Evolutionary conservation across 192 early-diverging fungal species (phyloP).

Genomic region (Backusella circina): DNA sequence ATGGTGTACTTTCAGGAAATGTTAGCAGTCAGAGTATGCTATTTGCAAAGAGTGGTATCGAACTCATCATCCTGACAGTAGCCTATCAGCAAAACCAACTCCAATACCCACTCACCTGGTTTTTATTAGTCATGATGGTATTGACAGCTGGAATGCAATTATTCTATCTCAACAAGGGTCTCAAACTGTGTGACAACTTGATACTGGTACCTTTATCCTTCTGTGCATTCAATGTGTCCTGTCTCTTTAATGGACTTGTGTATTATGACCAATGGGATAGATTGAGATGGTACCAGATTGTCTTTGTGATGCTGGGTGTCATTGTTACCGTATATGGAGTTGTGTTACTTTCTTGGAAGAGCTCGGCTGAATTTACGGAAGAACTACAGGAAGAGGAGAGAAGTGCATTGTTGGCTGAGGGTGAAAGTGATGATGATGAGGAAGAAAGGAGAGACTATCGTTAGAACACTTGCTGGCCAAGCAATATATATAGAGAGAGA

Average conservation of each 20-base stretch:
- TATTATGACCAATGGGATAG: constrained; percentile 72
- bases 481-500: not conserved
- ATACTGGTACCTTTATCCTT: constrained; percentile 71
- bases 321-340: constrained; percentile 61
- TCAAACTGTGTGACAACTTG: constrained; percentile 71
- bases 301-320: constrained; percentile 64
- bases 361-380: too few species aligned
- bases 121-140: constrained; percentile 56
- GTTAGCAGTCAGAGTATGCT: constrained; percentile 70
- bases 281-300: constrained; percentile 54
- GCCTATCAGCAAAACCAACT: constrained; percentile 61
- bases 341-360: constrained; percentile 55
- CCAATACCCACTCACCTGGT: constrained; percentile 62
- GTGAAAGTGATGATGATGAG: not conserved
- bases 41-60: constrained; percentile 77
- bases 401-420: not conserved
- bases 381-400: not conserved
- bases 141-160: constrained; percentile 53
- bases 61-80: constrained; percentile 61
- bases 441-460: not conserved
- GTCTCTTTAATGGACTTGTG: constrained; percentile 72
- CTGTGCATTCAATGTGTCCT: constrained; percentile 70
- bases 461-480: not conserved
- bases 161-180: constrained; percentile 73
- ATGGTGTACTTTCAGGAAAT: constrained; percentile 64